Percentiles rank a stretch among this genome's conserved stretches.
These are phyloP conservation scores for Lasiodiplodia gonubiensis DNA, from an alignment of 2,329 filamentous ascomycete genomes.

Conservation along the genomic window DNA sequence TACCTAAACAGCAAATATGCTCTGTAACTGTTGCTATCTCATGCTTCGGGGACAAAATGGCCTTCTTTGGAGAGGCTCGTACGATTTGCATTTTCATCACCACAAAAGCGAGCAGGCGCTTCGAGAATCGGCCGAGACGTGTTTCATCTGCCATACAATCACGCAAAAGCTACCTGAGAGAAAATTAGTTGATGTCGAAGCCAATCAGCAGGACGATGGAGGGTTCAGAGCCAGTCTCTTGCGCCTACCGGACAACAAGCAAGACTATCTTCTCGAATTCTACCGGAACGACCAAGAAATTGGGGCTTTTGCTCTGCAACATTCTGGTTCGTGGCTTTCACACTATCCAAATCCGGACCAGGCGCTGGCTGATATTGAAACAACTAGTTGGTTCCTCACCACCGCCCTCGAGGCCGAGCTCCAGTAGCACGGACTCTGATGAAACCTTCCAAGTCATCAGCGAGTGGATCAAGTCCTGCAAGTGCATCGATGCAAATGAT, in stretches of 20 bases:
- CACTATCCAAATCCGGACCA: too few species aligned
- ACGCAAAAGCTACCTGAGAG: background rate
- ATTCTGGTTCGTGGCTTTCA: background rate
- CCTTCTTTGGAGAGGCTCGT: background rate
- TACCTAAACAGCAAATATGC: background rate
- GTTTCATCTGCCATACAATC: background rate
- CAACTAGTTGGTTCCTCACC: background rate
- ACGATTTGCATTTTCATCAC: background rate
- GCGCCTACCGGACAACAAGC: background rate
- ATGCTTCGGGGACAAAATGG: background rate
- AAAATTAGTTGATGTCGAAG: background rate
- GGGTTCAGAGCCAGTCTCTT: background rate
- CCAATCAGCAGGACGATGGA: too few species aligned
- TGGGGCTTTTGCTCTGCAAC: background rate
- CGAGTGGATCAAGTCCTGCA: background rate
- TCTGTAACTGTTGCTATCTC: background rate
- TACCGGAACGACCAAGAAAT: background rate
- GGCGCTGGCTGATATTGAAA: background rate
- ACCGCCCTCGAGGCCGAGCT: accelerated
- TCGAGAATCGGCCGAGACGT: background rate
- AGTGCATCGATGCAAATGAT: accelerated
- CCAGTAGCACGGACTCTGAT: background rate
- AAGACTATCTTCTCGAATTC: background rate
- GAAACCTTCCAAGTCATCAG: accelerated
- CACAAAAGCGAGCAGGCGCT: background rate